Percentiles rank a stretch among this genome's conserved stretches.
Evolutionary conservation across 306 rosid genomes (phyloP).

Genomic region (Mucuna pruriens): DNA sequence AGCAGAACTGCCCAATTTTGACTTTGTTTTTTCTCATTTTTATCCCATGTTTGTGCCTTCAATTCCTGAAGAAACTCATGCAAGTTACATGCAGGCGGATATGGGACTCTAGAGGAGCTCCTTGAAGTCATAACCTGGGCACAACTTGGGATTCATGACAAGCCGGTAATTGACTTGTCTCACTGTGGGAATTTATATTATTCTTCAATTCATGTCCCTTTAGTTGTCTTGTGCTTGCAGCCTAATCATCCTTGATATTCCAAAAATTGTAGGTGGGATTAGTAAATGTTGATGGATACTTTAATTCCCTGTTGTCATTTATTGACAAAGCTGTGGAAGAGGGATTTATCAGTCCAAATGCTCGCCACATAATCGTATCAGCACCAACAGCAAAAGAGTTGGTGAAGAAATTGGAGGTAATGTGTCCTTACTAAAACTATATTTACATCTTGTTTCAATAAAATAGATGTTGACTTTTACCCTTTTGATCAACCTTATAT

Average conservation of each 20-base stretch:
- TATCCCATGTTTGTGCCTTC: neutral
- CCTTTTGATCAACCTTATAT: slow-evolving; percentile 8
- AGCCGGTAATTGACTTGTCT: slow-evolving; percentile 63
- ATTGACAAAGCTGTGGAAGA: slow-evolving; percentile 99
- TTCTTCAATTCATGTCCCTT: neutral
- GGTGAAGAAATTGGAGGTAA: slow-evolving; percentile 95
- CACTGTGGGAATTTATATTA: neutral
- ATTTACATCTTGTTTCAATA: slow-evolving; percentile 44
- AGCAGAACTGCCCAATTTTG: neutral
- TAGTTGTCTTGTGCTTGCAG: neutral
- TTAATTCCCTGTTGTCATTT: slow-evolving; percentile 84
- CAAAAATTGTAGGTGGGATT: slow-evolving; percentile 77
- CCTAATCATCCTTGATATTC: slow-evolving; percentile 32
- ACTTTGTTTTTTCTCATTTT: neutral
- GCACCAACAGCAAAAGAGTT: slow-evolving; percentile 94
- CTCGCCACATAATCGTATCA: slow-evolving; percentile 93
- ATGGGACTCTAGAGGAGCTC: slow-evolving; percentile 95
- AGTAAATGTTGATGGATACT: slow-evolving; percentile 96
- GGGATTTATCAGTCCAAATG: slow-evolving; percentile 91
- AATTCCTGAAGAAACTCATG: slow-evolving; percentile 33
- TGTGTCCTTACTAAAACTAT: neutral
- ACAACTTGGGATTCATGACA: slow-evolving; percentile 97
- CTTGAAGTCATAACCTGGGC: slow-evolving; percentile 99
- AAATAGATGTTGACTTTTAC: neutral
- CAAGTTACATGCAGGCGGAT: slow-evolving; percentile 70